Evolutionary conservation across 2,329 filamentous ascomycete genomes (phyloP), one percentile per base, ranked within the genome.

Genomic region (Orbilia quercus): DNA sequence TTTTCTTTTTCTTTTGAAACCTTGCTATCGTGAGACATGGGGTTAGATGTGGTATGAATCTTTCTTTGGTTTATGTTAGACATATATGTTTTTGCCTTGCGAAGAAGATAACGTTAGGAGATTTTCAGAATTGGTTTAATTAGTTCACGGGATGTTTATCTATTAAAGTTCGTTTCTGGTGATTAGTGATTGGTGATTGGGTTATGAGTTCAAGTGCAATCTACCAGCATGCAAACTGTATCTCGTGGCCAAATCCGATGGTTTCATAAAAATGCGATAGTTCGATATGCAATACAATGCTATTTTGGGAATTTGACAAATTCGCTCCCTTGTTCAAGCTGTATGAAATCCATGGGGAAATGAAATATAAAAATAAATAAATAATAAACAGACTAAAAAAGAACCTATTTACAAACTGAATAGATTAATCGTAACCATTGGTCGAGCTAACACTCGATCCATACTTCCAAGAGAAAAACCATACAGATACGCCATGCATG

Each of bases 341-440:
- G 28, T 31, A 31, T 31, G 4, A 31, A 5, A 31, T 31, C 5
- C 28, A 23, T 44, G 25, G 20, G 60, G 22, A 36, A 44, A 45
- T 6, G 34, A 45, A 18, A 58, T 9, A 34, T 12, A 48, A 28
- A 36, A 60, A 31, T 9, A 60, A 20, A 20, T 5, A 45, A 60
- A 45, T n/a, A 9, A 18, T 38, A 51, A 36, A 51, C 23, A 20
- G 14, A 38, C 14, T 7, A 50, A 45, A 48, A 34, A 44, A 47
- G 16, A 25, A 12, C 12, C n/a, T 36, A 25, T 16, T 20, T 62
- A 75, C 66, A 73, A 22, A 47, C 4, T 22, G 22, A 47, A 12
- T 40, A 14, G 12, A 3, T 14, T 40, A 14, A 40, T 40, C n/a
- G n/a, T 40, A 40, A 40, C 36, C 3, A 40, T 40, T 40, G 6